Evolutionary conservation across 208 protist species (phyloP), one percentile per base, ranked within the genome.

Genomic region (Trypanosomatidae sp.): DNA sequence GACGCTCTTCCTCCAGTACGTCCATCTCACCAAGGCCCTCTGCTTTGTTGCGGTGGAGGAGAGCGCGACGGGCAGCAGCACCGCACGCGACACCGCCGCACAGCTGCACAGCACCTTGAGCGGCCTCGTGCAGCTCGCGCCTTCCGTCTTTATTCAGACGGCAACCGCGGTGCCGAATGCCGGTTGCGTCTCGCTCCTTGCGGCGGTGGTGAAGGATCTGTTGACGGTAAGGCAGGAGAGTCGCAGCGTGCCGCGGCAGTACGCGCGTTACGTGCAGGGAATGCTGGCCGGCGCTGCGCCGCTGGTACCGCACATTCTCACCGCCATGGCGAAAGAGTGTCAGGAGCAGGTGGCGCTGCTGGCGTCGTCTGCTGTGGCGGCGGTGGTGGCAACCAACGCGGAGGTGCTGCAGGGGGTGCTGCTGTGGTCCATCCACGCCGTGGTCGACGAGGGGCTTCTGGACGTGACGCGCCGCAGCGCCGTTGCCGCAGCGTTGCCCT

Each of bases 391-490:
- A 28, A 68, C 76, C 19, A 71, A 80, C 56, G 65, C 43, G 25
- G 69, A 80, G 28, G 60, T 80, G 9, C 46, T 80, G 41, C 76
- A 80, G 52, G 58, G 50, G 28, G 69, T 71, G 6, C 68, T 68
- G 28, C 44, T 74, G 36, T 75, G 69, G 69, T 64, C 64, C 22
- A 75, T 80, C 47, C 76, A 75, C 69, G 69, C 65, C 2, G 39
- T 50, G 4, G 47, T 80, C n/a, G 76, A 80, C 44, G 69, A 80
- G 41, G 70, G 69, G 3, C 62, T 75, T 3, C 64, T 80, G 41
- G 69, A 67, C 22, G 25, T 50, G 19, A 71, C 76, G 15, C 74
- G 55, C 8, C 68, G 52, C 69, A 28, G 60, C 36, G 62, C 43
- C n/a, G 53, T 73, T 8, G n/a, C 53, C n/a, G 69, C 73, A 12